Percentiles rank a stretch among this genome's conserved stretches.
Conservation (phyloP, 805 yeast genomes). For the Saccharomycopsis sp. region DNA sequence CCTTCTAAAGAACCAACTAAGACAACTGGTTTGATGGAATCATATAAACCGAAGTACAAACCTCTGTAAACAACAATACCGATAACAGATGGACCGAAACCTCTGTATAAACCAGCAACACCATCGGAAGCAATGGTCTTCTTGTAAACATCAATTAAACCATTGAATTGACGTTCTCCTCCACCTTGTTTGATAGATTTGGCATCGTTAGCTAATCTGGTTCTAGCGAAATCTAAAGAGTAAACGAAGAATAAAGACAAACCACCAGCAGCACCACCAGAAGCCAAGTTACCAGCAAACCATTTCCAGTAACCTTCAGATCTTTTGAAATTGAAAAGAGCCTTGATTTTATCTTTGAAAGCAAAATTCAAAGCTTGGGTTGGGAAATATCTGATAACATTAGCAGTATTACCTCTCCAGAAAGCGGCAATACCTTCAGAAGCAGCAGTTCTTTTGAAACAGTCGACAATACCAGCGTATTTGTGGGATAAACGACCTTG, state of each 20-base stretch:
- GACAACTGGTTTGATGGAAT: slow-evolving; percentile 91
- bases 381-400: slow-evolving; percentile 98
- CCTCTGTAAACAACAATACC: slow-evolving; percentile 99
- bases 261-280: slow-evolving; percentile 99
- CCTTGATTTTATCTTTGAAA: slow-evolving; percentile 95
- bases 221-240: slow-evolving; percentile 97
- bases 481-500: slow-evolving; percentile 86
- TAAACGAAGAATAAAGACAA: slow-evolving; percentile 85
- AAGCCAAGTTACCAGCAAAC: slow-evolving; percentile 97
- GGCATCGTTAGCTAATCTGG: slow-evolving; percentile 98
- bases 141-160: slow-evolving; percentile 92
- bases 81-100: slow-evolving; percentile 96
- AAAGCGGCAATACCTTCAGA: slow-evolving; percentile 87
- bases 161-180: slow-evolving; percentile 95
- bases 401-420: slow-evolving; percentile 99
- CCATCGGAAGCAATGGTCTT: slow-evolving; percentile 94
- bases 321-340: slow-evolving; percentile 94
- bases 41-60: slow-evolving; percentile 96
- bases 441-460: slow-evolving; percentile 90
- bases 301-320: slow-evolving; percentile 85
- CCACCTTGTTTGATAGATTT: slow-evolving; percentile 65
- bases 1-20: slow-evolving; percentile 92
- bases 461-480: slow-evolving; percentile 86
- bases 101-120: slow-evolving; percentile 98
- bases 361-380: slow-evolving; percentile 98